Evolutionary conservation across 768 basidiomycete species (phyloP), one percentile per base, ranked within the genome.

Genomic region (Erythrobasidium yunnanense): DNA sequence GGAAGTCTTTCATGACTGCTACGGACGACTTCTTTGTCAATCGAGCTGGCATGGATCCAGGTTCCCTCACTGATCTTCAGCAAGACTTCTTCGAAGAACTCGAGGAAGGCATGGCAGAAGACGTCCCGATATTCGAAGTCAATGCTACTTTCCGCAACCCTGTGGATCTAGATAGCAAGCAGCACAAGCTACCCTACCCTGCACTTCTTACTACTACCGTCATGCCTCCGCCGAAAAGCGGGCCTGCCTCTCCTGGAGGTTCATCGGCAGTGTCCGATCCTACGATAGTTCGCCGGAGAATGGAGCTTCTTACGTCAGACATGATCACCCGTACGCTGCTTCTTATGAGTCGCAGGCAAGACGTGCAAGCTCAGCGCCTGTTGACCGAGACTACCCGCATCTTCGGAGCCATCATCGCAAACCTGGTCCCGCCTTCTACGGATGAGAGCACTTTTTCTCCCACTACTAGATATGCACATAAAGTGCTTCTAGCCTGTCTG

Each of bases 251-350:
- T 4, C 22, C 38, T 47, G 29, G 30, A 4, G 69, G 77, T 77
- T 54, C 70, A 74, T 18, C 77, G 70, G 60, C 29, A 1, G 69
- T 71, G 2, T 88, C 88, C 0, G 89, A 93, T 73, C 86, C 90
- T 0, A 84, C 87, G 55, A 91, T 99, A 71, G 87, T 93, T 27
- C 84, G 95, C 27, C 81, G 95, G 38, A 80, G 93, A 23, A 95
- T 97, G 90, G 95, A 99, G 79, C 83, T 99, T 2, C 82, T 97
- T 38, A 88, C 90, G 25, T 87, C 87, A 27, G 95, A 97, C 77
- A 97, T 97, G 90, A 90, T 97, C 74, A 91, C 91, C 1, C 85
- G 95, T 11, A 86, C 87, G 18, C 81, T 99, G 30, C 87, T 97
- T 30, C 82, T 97, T 49, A 91, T 95, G 56, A 88, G 89, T 42